Percentiles rank a stretch among this genome's conserved stretches.
Evolutionary conservation across 2,329 filamentous ascomycete species (phyloP).

Genomic region (Pseudocercospora vitis): DNA sequence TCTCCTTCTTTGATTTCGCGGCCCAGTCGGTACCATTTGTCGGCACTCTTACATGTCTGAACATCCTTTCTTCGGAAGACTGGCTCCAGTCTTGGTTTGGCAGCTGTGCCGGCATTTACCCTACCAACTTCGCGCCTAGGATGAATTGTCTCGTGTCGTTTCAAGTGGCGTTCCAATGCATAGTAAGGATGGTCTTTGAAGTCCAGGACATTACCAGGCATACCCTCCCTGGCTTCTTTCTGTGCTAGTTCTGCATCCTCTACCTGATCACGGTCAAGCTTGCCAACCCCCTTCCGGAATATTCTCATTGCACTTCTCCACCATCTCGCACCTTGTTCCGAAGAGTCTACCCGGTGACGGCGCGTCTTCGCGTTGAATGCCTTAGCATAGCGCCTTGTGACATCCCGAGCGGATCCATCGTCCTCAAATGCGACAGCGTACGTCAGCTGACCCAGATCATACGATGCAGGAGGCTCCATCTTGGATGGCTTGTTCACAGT

Average conservation of each 20-base stretch:
- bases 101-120: slow-evolving; percentile 64
- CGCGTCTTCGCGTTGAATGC: slow-evolving; percentile 88
- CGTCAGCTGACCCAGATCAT: slow-evolving; percentile 71
- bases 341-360: slow-evolving; percentile 73
- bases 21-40: slow-evolving; percentile 89
- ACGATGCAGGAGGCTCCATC: slow-evolving; percentile 79
- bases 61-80: slow-evolving; percentile 84
- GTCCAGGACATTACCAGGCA: slow-evolving; percentile 42
- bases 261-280: slow-evolving; percentile 71
- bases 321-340: slow-evolving; percentile 58
- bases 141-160: slow-evolving; percentile 76
- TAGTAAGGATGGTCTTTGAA: slow-evolving; percentile 47
- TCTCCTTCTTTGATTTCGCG: slow-evolving; percentile 75
- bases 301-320: slow-evolving; percentile 52
- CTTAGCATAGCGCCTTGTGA: slow-evolving; percentile 84
- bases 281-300: slow-evolving; percentile 38
- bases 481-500: slow-evolving; percentile 72
- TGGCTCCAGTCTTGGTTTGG: slow-evolving; percentile 62
- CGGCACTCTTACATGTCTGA: slow-evolving; percentile 70
- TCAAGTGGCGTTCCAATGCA: slow-evolving; percentile 81
- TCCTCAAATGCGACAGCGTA: slow-evolving; percentile 87
- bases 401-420: slow-evolving; percentile 75
- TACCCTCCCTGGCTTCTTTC: slow-evolving; percentile 69
- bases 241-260: slow-evolving; percentile 75
- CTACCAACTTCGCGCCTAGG: slow-evolving; percentile 74